Percentiles rank a stretch among this genome's conserved stretches.
Conservation (phyloP, 306 rosid genomes). For the Dalbergia oliveri region DNA sequence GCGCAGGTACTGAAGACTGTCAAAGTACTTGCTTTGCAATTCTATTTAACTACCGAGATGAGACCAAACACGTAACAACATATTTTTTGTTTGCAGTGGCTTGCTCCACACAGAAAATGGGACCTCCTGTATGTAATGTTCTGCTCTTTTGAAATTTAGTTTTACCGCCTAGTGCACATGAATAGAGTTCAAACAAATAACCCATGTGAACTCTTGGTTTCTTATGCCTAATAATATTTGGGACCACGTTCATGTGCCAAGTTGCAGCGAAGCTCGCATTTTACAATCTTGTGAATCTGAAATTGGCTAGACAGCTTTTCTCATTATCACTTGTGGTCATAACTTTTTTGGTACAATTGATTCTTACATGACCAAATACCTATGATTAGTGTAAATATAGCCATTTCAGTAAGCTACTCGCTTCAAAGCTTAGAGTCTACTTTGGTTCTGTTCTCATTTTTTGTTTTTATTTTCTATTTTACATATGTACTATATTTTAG, state of each 20-base stretch:
- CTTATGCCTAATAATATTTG: not conserved
- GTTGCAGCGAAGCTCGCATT: not conserved
- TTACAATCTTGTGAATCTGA: not conserved
- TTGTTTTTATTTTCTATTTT: too few relatives aligned
- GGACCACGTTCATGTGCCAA: constrained; percentile 21
- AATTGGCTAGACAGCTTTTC: constrained; percentile 6
- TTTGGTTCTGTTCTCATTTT: too few relatives aligned
- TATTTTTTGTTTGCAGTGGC: not conserved
- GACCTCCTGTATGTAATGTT: constrained; percentile 44
- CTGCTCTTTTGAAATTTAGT: constrained; percentile 45
- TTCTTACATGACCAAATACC: not conserved
- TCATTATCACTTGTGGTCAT: constrained; percentile 10
- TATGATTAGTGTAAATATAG: not conserved
- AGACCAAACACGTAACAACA: constrained; percentile 36
- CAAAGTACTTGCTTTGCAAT: constrained; percentile 14
- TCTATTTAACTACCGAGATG: constrained; percentile 15
- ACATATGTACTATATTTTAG: too few relatives aligned
- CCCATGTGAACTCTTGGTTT: not conserved
- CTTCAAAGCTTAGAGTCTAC: too few relatives aligned
- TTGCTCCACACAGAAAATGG: constrained; percentile 46
- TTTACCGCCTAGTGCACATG: constrained; percentile 55
- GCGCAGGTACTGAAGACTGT: constrained; percentile 21
- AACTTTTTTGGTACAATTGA: constrained; percentile 14
- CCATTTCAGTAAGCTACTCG: not conserved
- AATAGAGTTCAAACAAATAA: constrained; percentile 51